Percentiles rank a stretch among this genome's conserved stretches.
Evolutionary conservation across 352 stramenopile genomes (phyloP).

Genomic region (Phytophthora crassamura): DNA sequence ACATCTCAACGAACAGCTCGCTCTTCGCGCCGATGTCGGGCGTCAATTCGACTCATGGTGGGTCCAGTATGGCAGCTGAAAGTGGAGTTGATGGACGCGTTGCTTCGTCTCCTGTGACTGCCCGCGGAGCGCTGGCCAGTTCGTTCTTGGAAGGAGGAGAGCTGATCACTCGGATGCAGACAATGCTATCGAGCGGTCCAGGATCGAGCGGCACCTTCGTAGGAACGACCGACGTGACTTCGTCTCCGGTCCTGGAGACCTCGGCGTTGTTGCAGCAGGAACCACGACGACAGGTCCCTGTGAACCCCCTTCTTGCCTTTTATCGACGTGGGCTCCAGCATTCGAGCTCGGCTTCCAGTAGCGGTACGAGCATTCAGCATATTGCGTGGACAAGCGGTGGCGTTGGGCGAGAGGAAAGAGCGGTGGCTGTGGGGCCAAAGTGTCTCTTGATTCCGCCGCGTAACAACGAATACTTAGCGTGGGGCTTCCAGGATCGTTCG

Average conservation of each 20-base stretch:
- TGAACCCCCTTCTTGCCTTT: slow-evolving; percentile 54
- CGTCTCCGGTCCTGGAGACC: slow-evolving; percentile 53
- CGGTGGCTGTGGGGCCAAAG: slow-evolving; percentile 48
- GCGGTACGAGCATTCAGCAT: slow-evolving; percentile 42
- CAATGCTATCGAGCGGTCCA: slow-evolving; percentile 55
- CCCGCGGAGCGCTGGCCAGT: slow-evolving; percentile 45
- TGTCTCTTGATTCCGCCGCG: slow-evolving; percentile 69
- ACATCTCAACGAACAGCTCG: slow-evolving; percentile 17
- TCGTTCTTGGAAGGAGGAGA: slow-evolving; percentile 78
- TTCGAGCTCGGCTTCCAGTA: slow-evolving; percentile 1
- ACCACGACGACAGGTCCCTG: slow-evolving; percentile 47
- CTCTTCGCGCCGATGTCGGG: slow-evolving; percentile 21
- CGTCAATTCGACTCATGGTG: slow-evolving; percentile 1
- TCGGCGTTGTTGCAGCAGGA: slow-evolving; percentile 60
- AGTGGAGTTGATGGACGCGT: slow-evolving; percentile 1
- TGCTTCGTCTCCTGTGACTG: slow-evolving; percentile 35
- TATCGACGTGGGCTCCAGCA: slow-evolving; percentile 40
- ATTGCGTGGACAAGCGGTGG: slow-evolving; percentile 54
- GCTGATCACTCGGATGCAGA: slow-evolving; percentile 74
- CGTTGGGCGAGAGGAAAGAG: slow-evolving; percentile 58
- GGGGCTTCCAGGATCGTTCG: slow-evolving; percentile 71
- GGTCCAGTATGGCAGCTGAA: not conserved
- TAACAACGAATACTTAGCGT: slow-evolving; percentile 73
- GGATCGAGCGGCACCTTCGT: slow-evolving; percentile 29
- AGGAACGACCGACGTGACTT: slow-evolving; percentile 27